phyloP scores from a whole-genome alignment of 177 flowering plant species.

The Vitis hybrid region DNA sequence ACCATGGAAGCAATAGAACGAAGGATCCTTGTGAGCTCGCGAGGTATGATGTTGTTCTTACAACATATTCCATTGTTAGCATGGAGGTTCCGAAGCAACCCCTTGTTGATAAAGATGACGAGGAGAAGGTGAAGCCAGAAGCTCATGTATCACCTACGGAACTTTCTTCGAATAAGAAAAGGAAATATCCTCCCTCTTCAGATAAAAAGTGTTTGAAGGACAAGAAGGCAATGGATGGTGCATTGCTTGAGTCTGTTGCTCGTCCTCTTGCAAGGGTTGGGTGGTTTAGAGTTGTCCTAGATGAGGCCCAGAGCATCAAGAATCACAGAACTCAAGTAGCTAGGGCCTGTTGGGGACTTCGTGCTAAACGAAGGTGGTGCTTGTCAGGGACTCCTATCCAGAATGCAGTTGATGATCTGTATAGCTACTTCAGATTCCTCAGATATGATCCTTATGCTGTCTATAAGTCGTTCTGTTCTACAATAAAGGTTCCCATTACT shows the following conservation, averaged over 20 bases:
- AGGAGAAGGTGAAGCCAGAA: conserved; percentile 35
- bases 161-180: conserved; percentile 47
- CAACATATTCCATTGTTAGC: conserved; percentile 90
- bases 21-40: conserved; percentile 77
- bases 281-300: conserved; percentile 95
- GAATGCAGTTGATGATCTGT: conserved; percentile 93
- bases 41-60: conserved; percentile 86
- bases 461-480: conserved; percentile 58
- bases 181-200: conserved; percentile 60
- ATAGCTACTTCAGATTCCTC: conserved; percentile 93
- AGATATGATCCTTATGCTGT: conserved; percentile 75
- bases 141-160: conserved; percentile 21
- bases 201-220: conserved; percentile 42
- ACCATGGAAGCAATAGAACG: conserved; percentile 80
- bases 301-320: conserved; percentile 97
- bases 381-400: conserved; percentile 97
- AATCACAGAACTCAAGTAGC: conserved; percentile 92
- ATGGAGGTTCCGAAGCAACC: conserved; percentile 94
- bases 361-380: conserved; percentile 97
- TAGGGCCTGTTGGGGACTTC: conserved; percentile 97
- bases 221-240: conserved; percentile 46
- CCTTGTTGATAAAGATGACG: conserved; percentile 63
- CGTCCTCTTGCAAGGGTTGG: conserved; percentile 85
- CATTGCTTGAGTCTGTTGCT: conserved; percentile 50
- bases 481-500: conserved; percentile 64